A percentile compares a stretch with the other conserved stretches of the same genome.
Evolutionary conservation across 2,329 filamentous ascomycete genomes (phyloP).

Genomic region (Ophiostoma triangulosporum): DNA sequence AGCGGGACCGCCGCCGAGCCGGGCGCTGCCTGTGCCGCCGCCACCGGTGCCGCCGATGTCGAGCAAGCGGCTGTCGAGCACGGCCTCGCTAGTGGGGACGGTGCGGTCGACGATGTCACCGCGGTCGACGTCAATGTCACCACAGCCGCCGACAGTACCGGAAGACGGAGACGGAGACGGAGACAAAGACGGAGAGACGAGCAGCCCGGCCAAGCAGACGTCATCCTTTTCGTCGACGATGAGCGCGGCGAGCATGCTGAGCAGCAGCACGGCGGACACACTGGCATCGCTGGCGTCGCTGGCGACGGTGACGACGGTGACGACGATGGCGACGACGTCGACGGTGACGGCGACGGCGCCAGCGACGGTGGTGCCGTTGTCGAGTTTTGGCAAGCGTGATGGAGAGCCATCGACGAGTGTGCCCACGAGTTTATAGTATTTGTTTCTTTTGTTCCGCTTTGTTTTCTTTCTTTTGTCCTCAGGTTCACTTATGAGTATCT

Average conservation of each 20-base stretch:
- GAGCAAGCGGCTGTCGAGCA: background rate
- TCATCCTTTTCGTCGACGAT: constrained; percentile 4
- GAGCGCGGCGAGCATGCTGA: constrained; percentile 3
- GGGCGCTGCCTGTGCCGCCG: constrained; percentile 21
- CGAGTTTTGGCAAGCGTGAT: too few relatives aligned
- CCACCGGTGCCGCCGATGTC: constrained; percentile 13
- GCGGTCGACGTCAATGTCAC: background rate
- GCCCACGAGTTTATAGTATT: too few relatives aligned
- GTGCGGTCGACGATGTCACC: background rate
- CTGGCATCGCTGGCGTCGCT: background rate
- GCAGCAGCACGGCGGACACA: constrained; percentile 6
- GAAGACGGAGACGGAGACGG: background rate
- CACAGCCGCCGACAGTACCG: background rate
- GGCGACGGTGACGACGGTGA: background rate
- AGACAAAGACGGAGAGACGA: background rate
- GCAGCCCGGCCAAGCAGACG: background rate
- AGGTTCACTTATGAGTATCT: too few relatives aligned
- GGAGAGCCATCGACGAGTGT: too few relatives aligned
- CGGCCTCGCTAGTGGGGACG: background rate
- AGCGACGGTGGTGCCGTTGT: too few relatives aligned
- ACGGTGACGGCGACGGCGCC: background rate
- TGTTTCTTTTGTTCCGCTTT: too few relatives aligned
- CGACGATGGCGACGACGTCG: background rate
- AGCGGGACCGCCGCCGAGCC: constrained; percentile 29
- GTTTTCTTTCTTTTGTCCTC: too few relatives aligned